Conservation (phyloP, 139 green algal genomes). For the Picochlorum sp. region DNA sequence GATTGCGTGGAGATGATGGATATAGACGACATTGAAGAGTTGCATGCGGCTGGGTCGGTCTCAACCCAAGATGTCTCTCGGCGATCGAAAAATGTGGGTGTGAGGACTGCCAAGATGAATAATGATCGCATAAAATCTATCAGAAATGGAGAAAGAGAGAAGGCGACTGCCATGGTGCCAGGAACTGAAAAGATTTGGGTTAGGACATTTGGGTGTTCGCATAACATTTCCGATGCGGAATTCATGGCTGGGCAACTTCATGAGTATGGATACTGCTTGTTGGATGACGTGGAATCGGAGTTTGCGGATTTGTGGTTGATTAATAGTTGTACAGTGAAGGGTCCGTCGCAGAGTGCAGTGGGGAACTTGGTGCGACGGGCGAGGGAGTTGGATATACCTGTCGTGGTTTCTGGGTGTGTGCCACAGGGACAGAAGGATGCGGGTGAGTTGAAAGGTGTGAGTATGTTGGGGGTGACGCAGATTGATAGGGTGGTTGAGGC, state of each 20-base stretch:
- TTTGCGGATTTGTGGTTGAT: constrained; percentile 76
- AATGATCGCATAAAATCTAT: no score
- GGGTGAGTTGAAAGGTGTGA: constrained; percentile 67
- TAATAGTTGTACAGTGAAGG: constrained; percentile 93
- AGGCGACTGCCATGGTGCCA: constrained; percentile 22
- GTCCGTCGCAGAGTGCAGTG: constrained; percentile 68
- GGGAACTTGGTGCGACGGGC: constrained; percentile 45
- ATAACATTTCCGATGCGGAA: constrained; percentile 75
- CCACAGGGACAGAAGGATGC: constrained; percentile 70
- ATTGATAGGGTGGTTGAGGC: constrained; percentile 88
- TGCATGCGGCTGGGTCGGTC: neutral
- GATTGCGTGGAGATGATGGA: neutral
- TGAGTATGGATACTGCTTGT: constrained; percentile 68
- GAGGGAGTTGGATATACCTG: constrained; percentile 37
- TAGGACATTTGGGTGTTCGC: constrained; percentile 68
- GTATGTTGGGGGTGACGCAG: constrained; percentile 57
- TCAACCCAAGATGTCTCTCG: neutral
- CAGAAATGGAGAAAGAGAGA: neutral
- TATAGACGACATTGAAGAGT: constrained; percentile 29
- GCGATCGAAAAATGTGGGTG: neutral
- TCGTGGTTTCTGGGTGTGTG: constrained; percentile 84
- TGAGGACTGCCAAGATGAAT: no score
- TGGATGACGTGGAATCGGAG: constrained; percentile 45
- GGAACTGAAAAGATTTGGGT: constrained; percentile 59
- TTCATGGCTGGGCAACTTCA: constrained; percentile 56